phyloP scores from a whole-genome alignment of 805 yeast species.

The Cyberlindnera xishuangbannaensis region DNA sequence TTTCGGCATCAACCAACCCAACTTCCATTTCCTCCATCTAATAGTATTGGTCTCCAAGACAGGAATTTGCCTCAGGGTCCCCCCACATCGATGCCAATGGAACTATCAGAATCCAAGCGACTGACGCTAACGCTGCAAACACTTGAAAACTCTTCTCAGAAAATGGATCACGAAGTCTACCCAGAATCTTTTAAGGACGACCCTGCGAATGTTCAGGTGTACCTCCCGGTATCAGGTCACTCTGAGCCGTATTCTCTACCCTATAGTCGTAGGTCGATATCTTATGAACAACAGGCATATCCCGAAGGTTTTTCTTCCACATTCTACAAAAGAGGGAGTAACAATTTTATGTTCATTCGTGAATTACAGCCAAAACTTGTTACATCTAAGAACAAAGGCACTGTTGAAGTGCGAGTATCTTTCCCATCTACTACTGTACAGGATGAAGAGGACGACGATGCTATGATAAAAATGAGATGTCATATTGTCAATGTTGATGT shows the following conservation, averaged over 20 bases:
- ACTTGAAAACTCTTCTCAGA: conserved; percentile 3
- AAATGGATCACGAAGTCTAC: conserved; percentile 10
- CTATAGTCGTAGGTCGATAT: conserved; percentile 5
- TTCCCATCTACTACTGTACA: conserved; percentile 26
- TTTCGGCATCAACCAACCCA: no score
- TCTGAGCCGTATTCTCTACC: conserved; percentile 1
- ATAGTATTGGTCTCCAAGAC: no score
- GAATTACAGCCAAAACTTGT: conserved; percentile 43
- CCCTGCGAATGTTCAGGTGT: conserved; percentile 4
- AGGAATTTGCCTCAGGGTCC: no score
- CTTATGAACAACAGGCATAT: conserved; percentile 23
- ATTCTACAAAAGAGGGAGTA: conserved; percentile 41
- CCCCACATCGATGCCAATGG: no score
- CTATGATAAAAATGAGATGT: conserved; percentile 29
- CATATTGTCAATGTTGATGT: conserved; percentile 38
- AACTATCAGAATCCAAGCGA: no score
- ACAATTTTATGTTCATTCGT: conserved; percentile 45
- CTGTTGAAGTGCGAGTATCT: conserved; percentile 37
- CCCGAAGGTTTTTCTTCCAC: conserved; percentile 49
- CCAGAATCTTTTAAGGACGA: conserved; percentile 8
- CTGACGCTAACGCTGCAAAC: not conserved
- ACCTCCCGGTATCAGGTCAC: conserved; percentile 3
- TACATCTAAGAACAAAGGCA: conserved; percentile 31
- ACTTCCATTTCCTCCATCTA: no score
- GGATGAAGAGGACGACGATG: conserved; percentile 20